These are phyloP conservation scores for Pichia nanzhaoensis DNA, from an alignment of 805 yeast species.

Conservation along the genomic window DNA sequence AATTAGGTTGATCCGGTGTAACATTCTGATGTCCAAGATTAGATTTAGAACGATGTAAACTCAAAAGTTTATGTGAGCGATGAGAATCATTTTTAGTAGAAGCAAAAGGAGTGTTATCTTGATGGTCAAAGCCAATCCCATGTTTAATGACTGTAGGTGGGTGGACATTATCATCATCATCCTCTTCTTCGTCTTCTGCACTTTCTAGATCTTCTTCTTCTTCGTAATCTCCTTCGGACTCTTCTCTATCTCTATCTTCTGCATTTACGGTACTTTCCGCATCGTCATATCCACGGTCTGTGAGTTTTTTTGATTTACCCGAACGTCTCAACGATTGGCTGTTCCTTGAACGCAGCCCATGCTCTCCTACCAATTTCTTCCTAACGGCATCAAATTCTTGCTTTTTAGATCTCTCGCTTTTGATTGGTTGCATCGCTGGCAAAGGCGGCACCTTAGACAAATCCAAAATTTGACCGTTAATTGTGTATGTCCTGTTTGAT, in stretches of 20 bases:
- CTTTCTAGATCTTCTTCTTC: slow-evolving; percentile 1
- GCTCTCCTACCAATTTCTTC: slow-evolving; percentile 9
- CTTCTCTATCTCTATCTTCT: slow-evolving; percentile 1
- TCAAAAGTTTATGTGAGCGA: neutral
- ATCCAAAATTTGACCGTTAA: slow-evolving; percentile 5
- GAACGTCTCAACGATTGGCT: neutral
- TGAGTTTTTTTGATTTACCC: neutral
- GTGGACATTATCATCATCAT: neutral
- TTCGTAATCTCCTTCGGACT: slow-evolving; percentile 1
- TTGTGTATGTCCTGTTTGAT: slow-evolving; percentile 1
- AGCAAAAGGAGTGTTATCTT: too few relatives aligned
- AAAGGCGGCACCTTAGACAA: slow-evolving; percentile 4
- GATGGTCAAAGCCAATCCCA: too few relatives aligned
- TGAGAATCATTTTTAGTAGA: too few relatives aligned
- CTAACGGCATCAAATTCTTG: slow-evolving; percentile 9
- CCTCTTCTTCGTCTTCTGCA: neutral
- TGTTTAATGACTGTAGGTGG: too few relatives aligned
- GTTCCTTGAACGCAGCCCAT: neutral
- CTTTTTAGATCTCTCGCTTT: neutral
- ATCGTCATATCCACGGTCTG: neutral
- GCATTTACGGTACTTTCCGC: neutral
- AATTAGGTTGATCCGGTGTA: slow-evolving; percentile 6
- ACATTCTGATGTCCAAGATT: slow-evolving; percentile 1
- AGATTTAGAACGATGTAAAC: slow-evolving; percentile 1
- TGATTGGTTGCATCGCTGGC: slow-evolving; percentile 5